These are phyloP conservation scores for Hypoxylon sp. DNA, from an alignment of 2,329 filamentous ascomycete genomes.

Conservation along the genomic window DNA sequence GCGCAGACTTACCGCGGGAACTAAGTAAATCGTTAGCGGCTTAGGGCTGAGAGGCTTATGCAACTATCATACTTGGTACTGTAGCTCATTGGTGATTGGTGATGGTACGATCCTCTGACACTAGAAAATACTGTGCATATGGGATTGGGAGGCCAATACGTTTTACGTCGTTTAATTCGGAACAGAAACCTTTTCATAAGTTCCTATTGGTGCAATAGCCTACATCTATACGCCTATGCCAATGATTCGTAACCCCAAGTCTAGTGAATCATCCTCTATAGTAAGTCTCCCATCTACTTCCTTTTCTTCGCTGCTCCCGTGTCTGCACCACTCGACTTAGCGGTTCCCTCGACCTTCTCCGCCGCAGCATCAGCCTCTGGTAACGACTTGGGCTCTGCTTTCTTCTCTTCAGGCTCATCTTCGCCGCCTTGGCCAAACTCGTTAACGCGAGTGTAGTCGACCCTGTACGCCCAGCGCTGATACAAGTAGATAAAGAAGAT, in stretches of 20 bases:
- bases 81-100: conserved; percentile 17
- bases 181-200: background rate
- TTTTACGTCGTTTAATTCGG: background rate
- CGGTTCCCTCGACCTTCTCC: conserved; percentile 55
- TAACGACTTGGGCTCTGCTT: conserved; percentile 58
- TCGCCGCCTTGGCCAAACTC: conserved; percentile 99
- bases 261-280: background rate
- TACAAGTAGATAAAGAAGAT: conserved; percentile 99
- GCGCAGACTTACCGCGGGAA: background rate
- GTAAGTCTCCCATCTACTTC: conserved; percentile 54
- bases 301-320: conserved; percentile 65
- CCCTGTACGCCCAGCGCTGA: conserved; percentile 91
- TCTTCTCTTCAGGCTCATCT: conserved; percentile 73
- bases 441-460: conserved; percentile 93
- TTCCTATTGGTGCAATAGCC: background rate
- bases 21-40: conserved; percentile 21
- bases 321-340: conserved; percentile 66
- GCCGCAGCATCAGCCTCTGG: conserved; percentile 48
- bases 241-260: conserved; percentile 12
- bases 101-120: conserved; percentile 9
- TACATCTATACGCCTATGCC: conserved; percentile 3
- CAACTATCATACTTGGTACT: background rate
- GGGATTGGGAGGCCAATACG: background rate
- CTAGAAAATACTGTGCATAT: background rate
- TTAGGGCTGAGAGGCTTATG: conserved; percentile 21